A percentile compares a stretch with the other conserved stretches of the same genome.
Evolutionary conservation across 495 filamentous ascomycete genomes (phyloP).

Genomic region (Daldinia bambusicola): DNA sequence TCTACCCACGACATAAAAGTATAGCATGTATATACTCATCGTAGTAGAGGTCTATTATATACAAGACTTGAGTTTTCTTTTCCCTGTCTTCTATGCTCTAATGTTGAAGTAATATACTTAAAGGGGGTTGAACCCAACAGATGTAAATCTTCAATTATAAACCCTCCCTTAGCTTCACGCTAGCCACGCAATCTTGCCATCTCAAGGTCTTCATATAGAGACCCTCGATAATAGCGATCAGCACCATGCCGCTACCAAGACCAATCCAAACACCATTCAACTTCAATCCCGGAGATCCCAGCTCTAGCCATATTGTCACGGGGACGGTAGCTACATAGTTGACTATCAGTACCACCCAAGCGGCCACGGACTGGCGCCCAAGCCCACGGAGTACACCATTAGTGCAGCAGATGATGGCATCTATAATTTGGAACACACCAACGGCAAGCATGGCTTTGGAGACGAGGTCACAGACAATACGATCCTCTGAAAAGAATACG

Average conservation of each 20-base stretch:
- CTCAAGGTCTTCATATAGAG: slow-evolving; percentile 45
- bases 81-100: not conserved
- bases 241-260: slow-evolving; percentile 66
- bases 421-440: slow-evolving; percentile 51
- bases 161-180: slow-evolving; percentile 41
- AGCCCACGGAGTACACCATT: slow-evolving; percentile 77
- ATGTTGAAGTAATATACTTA: not conserved
- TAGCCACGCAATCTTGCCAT: slow-evolving; percentile 48
- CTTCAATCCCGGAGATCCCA: slow-evolving; percentile 66
- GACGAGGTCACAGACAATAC: slow-evolving; percentile 43
- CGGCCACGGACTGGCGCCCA: slow-evolving; percentile 75
- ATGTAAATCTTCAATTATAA: slow-evolving; percentile 10
- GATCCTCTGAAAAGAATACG: slow-evolving; percentile 53
- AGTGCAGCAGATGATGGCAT: slow-evolving; percentile 55
- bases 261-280: slow-evolving; percentile 76
- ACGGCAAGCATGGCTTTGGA: slow-evolving; percentile 54
- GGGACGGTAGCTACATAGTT: slow-evolving; percentile 81
- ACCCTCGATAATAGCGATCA: slow-evolving; percentile 49
- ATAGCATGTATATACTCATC: not conserved
- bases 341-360: slow-evolving; percentile 74
- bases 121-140: not conserved
- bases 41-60: not conserved
- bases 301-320: slow-evolving; percentile 71
- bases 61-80: not conserved
- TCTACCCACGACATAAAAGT: not conserved